Evolutionary conservation across 2,329 filamentous ascomycete genomes (phyloP), one percentile per base, ranked within the genome.

Genomic region (Ceratocystis destructans): DNA sequence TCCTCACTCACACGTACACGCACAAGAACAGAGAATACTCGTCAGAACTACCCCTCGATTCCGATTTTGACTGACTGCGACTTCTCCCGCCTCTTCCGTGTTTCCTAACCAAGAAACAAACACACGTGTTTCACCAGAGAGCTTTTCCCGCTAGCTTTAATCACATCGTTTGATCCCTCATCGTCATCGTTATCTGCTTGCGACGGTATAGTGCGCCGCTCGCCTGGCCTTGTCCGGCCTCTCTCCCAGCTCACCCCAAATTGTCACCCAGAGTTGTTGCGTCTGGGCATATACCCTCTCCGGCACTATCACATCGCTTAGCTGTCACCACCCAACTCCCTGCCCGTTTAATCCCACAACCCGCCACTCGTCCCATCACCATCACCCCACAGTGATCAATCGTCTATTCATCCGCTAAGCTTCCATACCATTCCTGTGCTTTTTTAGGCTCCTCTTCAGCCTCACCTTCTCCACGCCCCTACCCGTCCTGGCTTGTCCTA

Each of bases 401-500:
- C 45, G 17, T 20, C 45, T 20, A 41, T 48, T 20, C n/a, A 17
- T 20, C 45, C 45, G n/a, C 37, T 41, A 12, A 41, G 1, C 45
- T 15, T 15, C 45, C 41, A 59, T 33, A 31, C 61, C 1, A 25
- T 10, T 33, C 25, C 46, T 41, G 44, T 22, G 20, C 45, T 22
- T 33, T 8, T 41, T 20, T 7, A n/a, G 28, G 37, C 28, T 64
- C 6, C 5, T 28, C 31, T 7, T 20, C 20, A 10, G n/a, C 33
- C 25, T 8, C 20, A 15, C 55, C 48, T 28, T 28, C 25, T 61
- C 61, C 61, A 15, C 37, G 37, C 61, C 48, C 61, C 65, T 44
- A 22, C 45, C 17, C 12, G 61, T 57, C 28, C 55, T 44, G 53
- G 31, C 66, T 64, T 61, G 53, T 44, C 55, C 61, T 57, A n/a